Base-by-base conservation (phyloP, 768 basidiomycete genomes). In the Hebeloma cylindrosporum region DNA sequence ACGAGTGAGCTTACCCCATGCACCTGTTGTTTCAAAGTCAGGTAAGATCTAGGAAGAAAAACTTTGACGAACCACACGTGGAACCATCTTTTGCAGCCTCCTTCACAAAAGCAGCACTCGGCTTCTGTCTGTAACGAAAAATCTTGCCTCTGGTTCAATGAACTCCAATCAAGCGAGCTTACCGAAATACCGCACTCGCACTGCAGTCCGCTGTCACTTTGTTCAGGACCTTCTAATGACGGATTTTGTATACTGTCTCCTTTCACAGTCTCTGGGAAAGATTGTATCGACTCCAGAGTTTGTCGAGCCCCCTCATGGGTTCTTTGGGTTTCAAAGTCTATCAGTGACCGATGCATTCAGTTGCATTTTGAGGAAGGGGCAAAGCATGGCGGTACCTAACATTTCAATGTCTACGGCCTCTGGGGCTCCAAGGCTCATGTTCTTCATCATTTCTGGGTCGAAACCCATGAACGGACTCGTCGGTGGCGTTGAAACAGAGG, bases 111-210 rank as follows among this genome's bases (percentile, higher is more conserved):
- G 44, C 79, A 74, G 21, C 53, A 44, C 25, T 75, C 70, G 50
- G 84, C 83, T 21, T 82, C 80, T 11, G 70, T 56, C 85, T 88
- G 57, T 21, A 4, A 33, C 10, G 6, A 32, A 14, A 30, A 26
- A 28, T 18, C 10, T 22, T 16, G 8, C 17, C 10, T 20, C 3
- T 8, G 14, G 5, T n/a, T 10, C 11, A 14, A 37, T 18, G 20
- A 10, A 11, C 22, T 13, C 18, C 13, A 8, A 30, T 23, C 16
- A 21, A 31, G 14, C 13, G 21, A 44, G n/a, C 68, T 38, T 59
- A 85, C 88, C 38, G 49, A 51, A 43, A 86, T 72, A 4, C 77
- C 82, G 54, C 88, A 91, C 50, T 85, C 83, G 53, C 88, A 90
- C n/a, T 80, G 65, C 17, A 84, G 52, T 2, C 66, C 73, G 7